Evolutionary conservation across 257 asterid species (phyloP).

Genomic region (Leonotis leonurus): DNA sequence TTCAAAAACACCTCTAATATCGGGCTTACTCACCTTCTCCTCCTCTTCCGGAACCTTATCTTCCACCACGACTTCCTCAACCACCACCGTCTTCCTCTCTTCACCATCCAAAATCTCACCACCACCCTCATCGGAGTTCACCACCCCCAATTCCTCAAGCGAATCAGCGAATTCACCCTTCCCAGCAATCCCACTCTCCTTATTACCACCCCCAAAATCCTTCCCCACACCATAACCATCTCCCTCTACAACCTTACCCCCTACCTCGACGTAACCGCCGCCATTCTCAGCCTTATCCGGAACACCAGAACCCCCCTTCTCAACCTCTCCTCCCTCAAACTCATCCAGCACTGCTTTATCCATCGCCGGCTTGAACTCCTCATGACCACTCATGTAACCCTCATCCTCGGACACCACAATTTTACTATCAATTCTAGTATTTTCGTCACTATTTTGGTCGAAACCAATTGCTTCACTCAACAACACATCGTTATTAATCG

Average conservation of each 20-base stretch:
- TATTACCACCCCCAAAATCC: constrained; percentile 2
- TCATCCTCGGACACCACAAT: constrained; percentile 40
- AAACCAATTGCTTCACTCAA: constrained; percentile 8
- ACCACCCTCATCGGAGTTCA: constrained; percentile 10
- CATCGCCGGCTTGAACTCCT: constrained; percentile 45
- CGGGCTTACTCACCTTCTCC: constrained; percentile 9
- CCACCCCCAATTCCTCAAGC: constrained; percentile 19
- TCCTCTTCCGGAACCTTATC: background rate
- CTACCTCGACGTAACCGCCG: constrained; percentile 30
- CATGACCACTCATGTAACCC: constrained; percentile 52
- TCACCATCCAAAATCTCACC: constrained; percentile 9
- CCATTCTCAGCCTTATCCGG: constrained; percentile 14
- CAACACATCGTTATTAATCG: constrained; percentile 20
- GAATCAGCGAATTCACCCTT: constrained; percentile 6
- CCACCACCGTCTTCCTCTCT: constrained; percentile 8
- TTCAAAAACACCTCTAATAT: constrained; percentile 14
- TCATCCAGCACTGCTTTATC: constrained; percentile 23
- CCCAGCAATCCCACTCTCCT: background rate
- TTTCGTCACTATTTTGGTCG: constrained; percentile 12
- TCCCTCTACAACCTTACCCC: constrained; percentile 22
- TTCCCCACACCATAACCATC: constrained; percentile 15
- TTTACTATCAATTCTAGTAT: constrained; percentile 17
- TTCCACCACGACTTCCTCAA: constrained; percentile 5
- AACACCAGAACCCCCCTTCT: constrained; percentile 24
- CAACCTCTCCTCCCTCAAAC: constrained; percentile 2